Conservation (phyloP, 331 rosid species). For the Erythrophleum ivorense region DNA sequence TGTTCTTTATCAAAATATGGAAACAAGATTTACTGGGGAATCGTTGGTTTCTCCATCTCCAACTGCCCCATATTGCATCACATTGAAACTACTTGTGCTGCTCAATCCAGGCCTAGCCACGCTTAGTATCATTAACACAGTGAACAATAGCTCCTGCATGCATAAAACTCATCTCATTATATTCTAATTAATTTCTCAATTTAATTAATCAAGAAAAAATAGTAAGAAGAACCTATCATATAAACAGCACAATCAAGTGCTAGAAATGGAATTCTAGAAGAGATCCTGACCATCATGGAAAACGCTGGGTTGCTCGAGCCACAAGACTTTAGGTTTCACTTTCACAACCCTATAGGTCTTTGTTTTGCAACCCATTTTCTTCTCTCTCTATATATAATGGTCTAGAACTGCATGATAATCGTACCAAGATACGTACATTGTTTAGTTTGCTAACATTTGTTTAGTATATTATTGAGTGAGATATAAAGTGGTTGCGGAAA, state of each 20-base stretch:
- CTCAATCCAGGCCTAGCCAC: constrained; percentile 43
- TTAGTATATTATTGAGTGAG: constrained; percentile 25
- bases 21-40: constrained; percentile 51
- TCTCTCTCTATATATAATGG: constrained; percentile 48
- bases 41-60: constrained; percentile 70
- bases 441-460: not conserved
- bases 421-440: not conserved
- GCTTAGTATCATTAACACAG: constrained; percentile 37
- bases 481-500: constrained; percentile 34
- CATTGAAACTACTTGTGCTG: constrained; percentile 50
- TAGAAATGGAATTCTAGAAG: too few species aligned
- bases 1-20: not conserved
- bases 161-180: not conserved
- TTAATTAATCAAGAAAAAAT: not conserved
- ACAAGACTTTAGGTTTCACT: not conserved
- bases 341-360: not conserved
- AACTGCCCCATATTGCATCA: constrained; percentile 61
- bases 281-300: constrained; percentile 46
- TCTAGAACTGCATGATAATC: not conserved
- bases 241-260: not conserved
- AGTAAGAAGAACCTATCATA: not conserved
- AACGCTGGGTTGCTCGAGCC: constrained; percentile 8
- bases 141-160: constrained; percentile 42
- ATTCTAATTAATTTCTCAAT: not conserved
- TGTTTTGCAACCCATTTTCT: not conserved